Evolutionary conservation across 371 early-diverging fungal genomes (phyloP), one percentile per base, ranked within the genome.

Genomic region (Mucor saturninus): DNA sequence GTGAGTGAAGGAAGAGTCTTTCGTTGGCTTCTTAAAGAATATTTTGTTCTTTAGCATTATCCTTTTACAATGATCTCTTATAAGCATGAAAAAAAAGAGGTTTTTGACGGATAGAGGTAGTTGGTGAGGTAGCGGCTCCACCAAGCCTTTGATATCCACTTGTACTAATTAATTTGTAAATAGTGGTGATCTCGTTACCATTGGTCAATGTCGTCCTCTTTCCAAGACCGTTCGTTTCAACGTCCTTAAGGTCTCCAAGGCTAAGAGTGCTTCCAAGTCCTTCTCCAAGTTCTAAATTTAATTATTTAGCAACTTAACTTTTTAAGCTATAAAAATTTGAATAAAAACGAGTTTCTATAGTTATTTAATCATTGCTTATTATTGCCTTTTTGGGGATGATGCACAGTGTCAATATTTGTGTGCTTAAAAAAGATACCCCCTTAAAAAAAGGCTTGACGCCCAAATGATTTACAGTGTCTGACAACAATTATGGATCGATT

Each of bases 151-250:
- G 79, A 78, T 30, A 70, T 80, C 80, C 79, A 59, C 21, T 21
- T 21, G 10, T 39, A 28, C 32, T 64, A 52, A 38, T 51, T 39
- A 52, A 61, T 48, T 29, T 64, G 62, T 79, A 21, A 21, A 21
- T 21, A 78, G 85, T 66, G 99, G 99, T 69, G 99, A 99, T 76
- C 79, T 83, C 56, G 98, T 99, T 67, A 98, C 96, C 72, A 95
- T 98, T 77, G 99, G 99, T 75, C 94, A 97, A 85, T 97, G 97
- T 93, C 91, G 95, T 70, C 97, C 98, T 63, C 89, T 98, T 68
- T 96, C 98, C 79, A 98, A 98, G 95, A 98, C 98, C 68, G 95
- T 98, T 77, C 94, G 97, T 77, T 98, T 97, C 96, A 98, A 98
- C 91, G 98, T 97, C 71, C 87, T 98, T 77, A 96, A 96, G 91